phyloP scores from a whole-genome alignment of 345 rosid species.

The Pugionium dolabratum region DNA sequence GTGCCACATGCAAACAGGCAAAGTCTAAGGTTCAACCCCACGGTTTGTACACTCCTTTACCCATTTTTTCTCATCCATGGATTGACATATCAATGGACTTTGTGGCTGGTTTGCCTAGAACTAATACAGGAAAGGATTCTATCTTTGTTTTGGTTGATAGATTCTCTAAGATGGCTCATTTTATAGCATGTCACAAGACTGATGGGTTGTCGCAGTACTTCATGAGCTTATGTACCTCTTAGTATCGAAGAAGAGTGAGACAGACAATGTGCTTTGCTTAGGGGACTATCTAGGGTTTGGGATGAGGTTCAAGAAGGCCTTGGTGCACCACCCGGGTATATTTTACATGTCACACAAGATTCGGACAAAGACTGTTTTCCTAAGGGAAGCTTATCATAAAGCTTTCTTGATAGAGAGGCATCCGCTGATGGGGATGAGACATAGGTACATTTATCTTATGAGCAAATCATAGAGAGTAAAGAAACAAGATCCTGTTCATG shows the following conservation, averaged over 20 bases:
- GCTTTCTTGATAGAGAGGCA: slow-evolving; percentile 65
- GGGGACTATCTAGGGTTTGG: slow-evolving; percentile 73
- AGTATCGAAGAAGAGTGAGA: slow-evolving; percentile 77
- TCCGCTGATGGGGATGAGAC: slow-evolving; percentile 82
- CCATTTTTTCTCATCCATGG: no score
- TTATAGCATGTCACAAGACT: no score
- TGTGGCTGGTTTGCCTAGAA: no score
- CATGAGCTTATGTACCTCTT: slow-evolving; percentile 71
- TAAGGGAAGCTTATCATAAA: slow-evolving; percentile 75
- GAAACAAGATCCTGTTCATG: neutral
- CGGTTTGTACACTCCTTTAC: no score
- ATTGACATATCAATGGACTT: no score
- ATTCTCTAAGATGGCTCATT: no score
- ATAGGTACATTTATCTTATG: slow-evolving; percentile 73
- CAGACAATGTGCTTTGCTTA: slow-evolving; percentile 56
- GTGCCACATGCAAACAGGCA: no score
- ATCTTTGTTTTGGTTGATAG: no score
- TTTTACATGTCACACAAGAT: slow-evolving; percentile 81
- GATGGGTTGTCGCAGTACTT: slow-evolving; percentile 70
- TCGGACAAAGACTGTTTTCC: slow-evolving; percentile 76
- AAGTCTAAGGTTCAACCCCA: no score
- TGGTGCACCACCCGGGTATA: slow-evolving; percentile 80
- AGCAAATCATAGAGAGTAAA: slow-evolving; percentile 38
- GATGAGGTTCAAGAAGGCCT: slow-evolving; percentile 57
- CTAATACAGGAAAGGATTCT: no score